Conservation (phyloP, 2,329 filamentous ascomycete genomes). For the Monosporascus sp. region DNA sequence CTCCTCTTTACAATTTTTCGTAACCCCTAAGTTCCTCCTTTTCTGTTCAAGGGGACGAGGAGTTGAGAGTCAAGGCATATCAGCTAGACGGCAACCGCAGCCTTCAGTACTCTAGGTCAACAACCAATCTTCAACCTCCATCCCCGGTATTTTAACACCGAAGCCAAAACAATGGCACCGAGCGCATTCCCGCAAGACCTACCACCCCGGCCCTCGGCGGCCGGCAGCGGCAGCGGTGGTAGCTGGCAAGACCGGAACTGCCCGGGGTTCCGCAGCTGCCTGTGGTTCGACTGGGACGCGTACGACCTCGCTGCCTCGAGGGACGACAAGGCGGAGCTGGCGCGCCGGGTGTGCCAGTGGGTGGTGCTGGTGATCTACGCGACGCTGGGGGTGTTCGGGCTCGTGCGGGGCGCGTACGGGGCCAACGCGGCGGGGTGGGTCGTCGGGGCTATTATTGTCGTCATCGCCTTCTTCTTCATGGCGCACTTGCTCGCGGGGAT, state of each 20-base stretch:
- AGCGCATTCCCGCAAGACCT: slow-evolving; percentile 8
- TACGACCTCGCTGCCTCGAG: slow-evolving; percentile 4
- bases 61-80: too few relatives aligned
- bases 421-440: slow-evolving; percentile 5
- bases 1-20: too few relatives aligned
- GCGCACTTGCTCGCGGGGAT: slow-evolving; percentile 8
- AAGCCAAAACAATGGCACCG: not conserved
- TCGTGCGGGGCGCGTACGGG: slow-evolving; percentile 6
- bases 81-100: too few relatives aligned
- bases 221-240: not conserved
- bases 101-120: too few relatives aligned
- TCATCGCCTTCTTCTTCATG: slow-evolving; percentile 7
- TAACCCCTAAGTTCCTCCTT: too few relatives aligned
- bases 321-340: not conserved
- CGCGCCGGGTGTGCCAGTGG: slow-evolving; percentile 7
- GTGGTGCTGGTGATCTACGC: slow-evolving; percentile 4
- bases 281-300: slow-evolving; percentile 11
- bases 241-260: slow-evolving; percentile 8
- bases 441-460: not conserved
- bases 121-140: too few relatives aligned
- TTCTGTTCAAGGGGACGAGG: too few relatives aligned
- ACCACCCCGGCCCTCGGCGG: slow-evolving; percentile 9
- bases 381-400: slow-evolving; percentile 6
- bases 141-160: too few relatives aligned
- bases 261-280: slow-evolving; percentile 9